Evolutionary conservation across 2,329 filamentous ascomycete species (phyloP), one percentile per base, ranked within the genome.

Genomic region (Exophiala viscosa): DNA sequence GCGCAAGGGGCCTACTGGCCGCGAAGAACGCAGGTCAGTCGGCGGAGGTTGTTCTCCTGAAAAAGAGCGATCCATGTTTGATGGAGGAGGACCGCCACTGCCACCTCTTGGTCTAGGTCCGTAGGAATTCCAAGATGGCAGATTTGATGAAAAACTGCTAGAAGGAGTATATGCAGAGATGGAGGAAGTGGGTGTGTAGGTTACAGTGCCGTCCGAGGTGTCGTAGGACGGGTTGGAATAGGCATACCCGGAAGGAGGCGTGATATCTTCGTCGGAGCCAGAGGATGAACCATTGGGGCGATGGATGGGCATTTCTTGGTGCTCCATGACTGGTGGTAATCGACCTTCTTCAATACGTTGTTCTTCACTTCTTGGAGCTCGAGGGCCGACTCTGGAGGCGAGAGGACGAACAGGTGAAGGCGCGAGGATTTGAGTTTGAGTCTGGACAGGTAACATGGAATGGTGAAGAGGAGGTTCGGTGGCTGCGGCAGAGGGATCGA

Each of bases 1-100:
- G 64, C 88, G 78, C 48, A 81, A 79, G 14, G 87, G 87, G 18
- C 77, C 84, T 5, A 81, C 78, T 13, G 88, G 87, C 60, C 87
- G 81, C 63, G 87, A 83, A 20, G 80, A 77, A 63, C 85, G 75
- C 48, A 65, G 50, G 13, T 74, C 73, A 46, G 58, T 38, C 9
- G 54, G 8, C 7, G 50, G 15, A 28, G 41, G 34, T 44, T 55
- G 47, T 17, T 54, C 57, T 15, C 18, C 50, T 7, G 58, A 55
- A 41, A 60, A 57, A 10, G 56, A 57, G 47, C 58, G 46, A 36
- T 60, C 58, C 58, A 60, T 60, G 34, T 33, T 57, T 28, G 56
- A 79, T 69, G 69, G 76, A 66, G 63, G 71, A 62, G 69, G 72
- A 4, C 62, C 51, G 35, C 67, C 66, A 45, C 71, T 71, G 17